Percentiles rank a stretch among this genome's conserved stretches.
Evolutionary conservation across 2,329 filamentous ascomycete genomes (phyloP).

Genomic region (Fusarium sp.): DNA sequence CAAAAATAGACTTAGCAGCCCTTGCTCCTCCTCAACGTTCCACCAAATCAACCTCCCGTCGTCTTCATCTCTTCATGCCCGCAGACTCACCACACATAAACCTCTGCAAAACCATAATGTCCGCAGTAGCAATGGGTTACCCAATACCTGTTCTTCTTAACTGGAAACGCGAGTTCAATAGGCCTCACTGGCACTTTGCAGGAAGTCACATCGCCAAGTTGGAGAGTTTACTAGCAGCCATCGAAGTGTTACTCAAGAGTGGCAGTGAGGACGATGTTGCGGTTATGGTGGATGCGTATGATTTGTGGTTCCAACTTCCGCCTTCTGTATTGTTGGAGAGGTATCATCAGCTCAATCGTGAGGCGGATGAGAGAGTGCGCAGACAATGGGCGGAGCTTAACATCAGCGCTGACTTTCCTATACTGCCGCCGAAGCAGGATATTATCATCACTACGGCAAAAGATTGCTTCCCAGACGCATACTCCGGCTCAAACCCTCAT

Average conservation of each 20-base stretch:
- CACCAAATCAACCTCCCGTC: slow-evolving; percentile 29
- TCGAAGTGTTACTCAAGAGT: slow-evolving; percentile 45
- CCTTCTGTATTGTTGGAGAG: slow-evolving; percentile 52
- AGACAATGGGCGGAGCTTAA: slow-evolving; percentile 39
- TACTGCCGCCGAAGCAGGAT: slow-evolving; percentile 47
- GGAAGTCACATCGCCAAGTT: slow-evolving; percentile 55
- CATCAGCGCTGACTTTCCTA: slow-evolving; percentile 41
- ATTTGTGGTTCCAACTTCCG: slow-evolving; percentile 55
- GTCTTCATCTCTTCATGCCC: slow-evolving; percentile 53
- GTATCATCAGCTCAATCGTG: slow-evolving; percentile 50
- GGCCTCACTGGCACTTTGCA: slow-evolving; percentile 51
- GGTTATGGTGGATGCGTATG: slow-evolving; percentile 53
- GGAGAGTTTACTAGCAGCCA: slow-evolving; percentile 48
- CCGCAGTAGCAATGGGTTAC: slow-evolving; percentile 53
- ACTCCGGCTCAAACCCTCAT: slow-evolving; percentile 51
- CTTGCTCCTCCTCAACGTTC: slow-evolving; percentile 15
- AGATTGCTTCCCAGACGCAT: slow-evolving; percentile 49
- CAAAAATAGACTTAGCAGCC: slow-evolving; percentile 12
- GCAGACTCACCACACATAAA: slow-evolving; percentile 52
- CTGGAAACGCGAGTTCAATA: slow-evolving; percentile 54
- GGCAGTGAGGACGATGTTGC: slow-evolving; percentile 48
- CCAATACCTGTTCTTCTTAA: slow-evolving; percentile 52
- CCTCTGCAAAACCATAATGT: slow-evolving; percentile 55
- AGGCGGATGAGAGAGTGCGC: slow-evolving; percentile 48
- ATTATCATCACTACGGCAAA: slow-evolving; percentile 52